Evolutionary conservation across 2,329 filamentous ascomycete species (phyloP).

Genomic region (Aureobasidium leucospermi): DNA sequence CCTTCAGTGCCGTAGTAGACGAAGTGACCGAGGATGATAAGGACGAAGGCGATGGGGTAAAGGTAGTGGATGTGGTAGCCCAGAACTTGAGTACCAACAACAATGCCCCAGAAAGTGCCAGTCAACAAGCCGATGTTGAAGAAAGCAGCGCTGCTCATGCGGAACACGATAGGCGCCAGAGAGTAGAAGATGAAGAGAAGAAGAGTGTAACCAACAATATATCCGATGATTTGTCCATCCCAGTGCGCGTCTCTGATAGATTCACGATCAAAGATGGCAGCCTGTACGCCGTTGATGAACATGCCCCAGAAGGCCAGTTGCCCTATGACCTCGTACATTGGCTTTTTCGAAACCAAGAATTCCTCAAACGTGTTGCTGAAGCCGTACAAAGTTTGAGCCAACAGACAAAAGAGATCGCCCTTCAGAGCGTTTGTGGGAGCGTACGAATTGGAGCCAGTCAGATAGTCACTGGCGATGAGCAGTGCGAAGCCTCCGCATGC

Average conservation of each 20-base stretch:
- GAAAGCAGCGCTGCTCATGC: constrained; percentile 85
- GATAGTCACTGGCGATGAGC: constrained; percentile 78
- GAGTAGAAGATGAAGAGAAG: constrained; percentile 80
- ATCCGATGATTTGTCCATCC: constrained; percentile 58
- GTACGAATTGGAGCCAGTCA: constrained; percentile 62
- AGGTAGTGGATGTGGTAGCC: constrained; percentile 73
- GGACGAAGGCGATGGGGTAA: constrained; percentile 91
- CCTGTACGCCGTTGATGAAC: constrained; percentile 85
- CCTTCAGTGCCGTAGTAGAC: constrained; percentile 82
- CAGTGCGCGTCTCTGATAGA: constrained; percentile 51
- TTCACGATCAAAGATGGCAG: constrained; percentile 80
- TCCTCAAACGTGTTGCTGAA: constrained; percentile 88
- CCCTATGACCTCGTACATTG: constrained; percentile 86
- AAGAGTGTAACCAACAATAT: constrained; percentile 83
- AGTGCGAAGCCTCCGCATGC: constrained; percentile 88
- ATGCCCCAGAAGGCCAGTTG: constrained; percentile 84
- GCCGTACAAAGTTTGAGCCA: constrained; percentile 87
- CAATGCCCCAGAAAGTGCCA: constrained; percentile 93
- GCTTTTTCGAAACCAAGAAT: constrained; percentile 79
- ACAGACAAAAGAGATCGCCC: constrained; percentile 84
- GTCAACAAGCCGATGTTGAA: constrained; percentile 94
- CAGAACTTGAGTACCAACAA: constrained; percentile 85
- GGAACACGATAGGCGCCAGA: constrained; percentile 77
- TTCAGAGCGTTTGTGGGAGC: constrained; percentile 64
- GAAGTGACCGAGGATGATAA: constrained; percentile 79